Evolutionary conservation across 169 alveolate species (phyloP), one percentile per base, ranked within the genome.

Genomic region (Plasmodium inui): DNA sequence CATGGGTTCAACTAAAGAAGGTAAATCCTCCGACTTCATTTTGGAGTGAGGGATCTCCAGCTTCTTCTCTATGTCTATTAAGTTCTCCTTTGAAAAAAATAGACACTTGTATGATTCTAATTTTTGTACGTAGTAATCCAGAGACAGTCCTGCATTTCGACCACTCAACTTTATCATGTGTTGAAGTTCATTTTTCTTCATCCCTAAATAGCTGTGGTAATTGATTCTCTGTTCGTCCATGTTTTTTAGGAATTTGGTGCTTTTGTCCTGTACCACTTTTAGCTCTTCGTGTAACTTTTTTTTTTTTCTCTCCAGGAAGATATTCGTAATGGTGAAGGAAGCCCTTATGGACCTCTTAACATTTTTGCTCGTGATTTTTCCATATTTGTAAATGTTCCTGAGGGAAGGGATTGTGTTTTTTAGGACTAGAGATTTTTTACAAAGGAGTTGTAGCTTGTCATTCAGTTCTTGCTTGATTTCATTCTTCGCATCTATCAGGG

Each of bases 311-410:
- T 90, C 80, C 3, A 90, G 34, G 39, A 26, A 70, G 37, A n/a
- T 46, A 37, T 80, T 90, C 37, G 95, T 90, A 32, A 70, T 72
- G 6, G 79, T 90, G 74, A 90, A 90, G 26, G 92, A 37, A 71
- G 95, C 80, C 53, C 92, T 57, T 70, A 90, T 46, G 2, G 83
- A 81, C 74, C 92, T 80, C 57, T 90, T 90, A 12, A 81, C 83
- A 90, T 90, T 90, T 90, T 90, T 90, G 32, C 84, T 79, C 34
- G 92, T 90, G 17, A 90, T 81, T 71, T 81, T 90, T 4, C 95
- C 95, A 81, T 81, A 90, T n/a, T 90, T 90, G 83, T 71, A 90
- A 0, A 81, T 90, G 53, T 81, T 90, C 53, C 55, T 67, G 14
- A 90, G 28, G 0, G 95, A 57, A 0, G 95, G 95, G 34, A 90